phyloP scores from a whole-genome alignment of 441 rosid genomes.

The Eugenia klotzschiana region DNA sequence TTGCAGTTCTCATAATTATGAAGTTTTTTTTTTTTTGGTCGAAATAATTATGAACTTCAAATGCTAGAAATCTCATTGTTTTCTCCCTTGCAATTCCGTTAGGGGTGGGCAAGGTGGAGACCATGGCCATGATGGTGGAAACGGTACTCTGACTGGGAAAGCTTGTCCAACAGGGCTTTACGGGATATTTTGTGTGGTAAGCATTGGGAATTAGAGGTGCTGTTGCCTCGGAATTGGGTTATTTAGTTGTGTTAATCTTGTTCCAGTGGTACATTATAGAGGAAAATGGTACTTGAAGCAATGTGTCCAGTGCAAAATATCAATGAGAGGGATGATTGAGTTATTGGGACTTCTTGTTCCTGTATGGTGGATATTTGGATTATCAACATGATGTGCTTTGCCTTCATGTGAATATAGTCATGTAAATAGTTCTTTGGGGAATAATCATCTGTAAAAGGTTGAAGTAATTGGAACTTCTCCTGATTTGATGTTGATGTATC shows the following conservation, averaged over 20 bases:
- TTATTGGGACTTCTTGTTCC: background rate
- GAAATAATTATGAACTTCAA: background rate
- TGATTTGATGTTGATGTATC: background rate
- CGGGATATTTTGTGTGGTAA: slow-evolving; percentile 86
- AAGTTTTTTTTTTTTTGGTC: background rate
- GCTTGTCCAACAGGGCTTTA: slow-evolving; percentile 91
- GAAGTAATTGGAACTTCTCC: background rate
- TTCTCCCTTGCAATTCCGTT: background rate
- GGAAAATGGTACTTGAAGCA: background rate
- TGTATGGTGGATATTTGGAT: background rate
- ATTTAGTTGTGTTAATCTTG: background rate
- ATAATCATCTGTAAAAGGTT: background rate
- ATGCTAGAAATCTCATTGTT: background rate
- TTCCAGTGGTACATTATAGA: background rate
- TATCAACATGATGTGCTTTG: background rate
- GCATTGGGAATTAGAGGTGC: background rate
- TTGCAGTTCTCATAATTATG: background rate
- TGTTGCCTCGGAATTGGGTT: background rate
- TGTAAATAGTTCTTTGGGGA: background rate
- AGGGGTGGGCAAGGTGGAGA: slow-evolving; percentile 77
- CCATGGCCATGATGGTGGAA: slow-evolving; percentile 49
- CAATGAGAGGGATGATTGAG: background rate
- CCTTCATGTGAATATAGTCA: background rate
- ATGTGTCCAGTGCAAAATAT: background rate
- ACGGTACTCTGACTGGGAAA: slow-evolving; percentile 77